Evolutionary conservation across 805 yeast genomes (phyloP).

Genomic region (Suhomyces prunicola): DNA sequence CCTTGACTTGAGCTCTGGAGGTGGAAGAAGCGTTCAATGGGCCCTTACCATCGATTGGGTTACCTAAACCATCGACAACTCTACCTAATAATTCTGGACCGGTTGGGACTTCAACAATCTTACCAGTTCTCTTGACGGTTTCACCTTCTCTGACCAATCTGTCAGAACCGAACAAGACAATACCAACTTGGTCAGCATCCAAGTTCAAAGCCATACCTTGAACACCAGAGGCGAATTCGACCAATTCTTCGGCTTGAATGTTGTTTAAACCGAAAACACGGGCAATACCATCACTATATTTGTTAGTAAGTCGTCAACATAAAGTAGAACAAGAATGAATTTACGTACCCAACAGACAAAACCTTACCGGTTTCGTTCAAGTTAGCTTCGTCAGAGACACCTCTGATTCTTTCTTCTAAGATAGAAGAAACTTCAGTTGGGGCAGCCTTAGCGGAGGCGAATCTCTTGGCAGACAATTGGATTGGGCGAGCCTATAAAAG

Average conservation of each 20-base stretch:
- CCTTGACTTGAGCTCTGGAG: slow-evolving; percentile 97
- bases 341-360: slow-evolving; percentile 69
- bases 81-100: slow-evolving; percentile 98
- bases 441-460: slow-evolving; percentile 94
- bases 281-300: slow-evolving; percentile 96
- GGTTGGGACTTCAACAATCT: slow-evolving; percentile 98
- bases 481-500: slow-evolving; percentile 66
- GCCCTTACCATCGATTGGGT: slow-evolving; percentile 99
- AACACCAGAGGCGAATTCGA: slow-evolving; percentile 98
- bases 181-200: slow-evolving; percentile 99
- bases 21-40: slow-evolving; percentile 83
- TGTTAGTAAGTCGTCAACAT: slow-evolving; percentile 34
- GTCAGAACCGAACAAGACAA: slow-evolving; percentile 99
- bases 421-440: slow-evolving; percentile 99
- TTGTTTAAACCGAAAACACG: slow-evolving; percentile 99
- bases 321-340: slow-evolving; percentile 3
- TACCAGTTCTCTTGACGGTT: slow-evolving; percentile 99
- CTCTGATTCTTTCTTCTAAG: slow-evolving; percentile 99
- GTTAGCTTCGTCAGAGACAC: slow-evolving; percentile 96
- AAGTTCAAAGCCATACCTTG: slow-evolving; percentile 99
- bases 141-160: slow-evolving; percentile 98
- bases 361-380: slow-evolving; percentile 99
- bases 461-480: slow-evolving; percentile 64
- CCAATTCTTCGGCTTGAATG: slow-evolving; percentile 99
- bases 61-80: slow-evolving; percentile 99